Evolutionary conservation across 2,329 filamentous ascomycete species (phyloP).

Genomic region (Ophiosphaerella herpotricha): DNA sequence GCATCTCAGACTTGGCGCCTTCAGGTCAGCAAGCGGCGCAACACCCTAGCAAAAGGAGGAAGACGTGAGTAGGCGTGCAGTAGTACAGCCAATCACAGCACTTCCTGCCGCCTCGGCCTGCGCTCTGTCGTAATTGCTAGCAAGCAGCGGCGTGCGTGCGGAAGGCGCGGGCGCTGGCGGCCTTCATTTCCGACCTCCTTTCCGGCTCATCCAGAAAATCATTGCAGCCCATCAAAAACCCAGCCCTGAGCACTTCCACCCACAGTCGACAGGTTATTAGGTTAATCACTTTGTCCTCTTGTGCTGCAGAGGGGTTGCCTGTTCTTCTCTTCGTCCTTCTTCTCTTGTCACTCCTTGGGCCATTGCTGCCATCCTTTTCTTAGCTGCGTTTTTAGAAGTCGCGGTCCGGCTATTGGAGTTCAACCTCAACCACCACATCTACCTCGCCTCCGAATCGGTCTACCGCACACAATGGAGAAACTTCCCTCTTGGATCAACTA

Average conservation of each 20-base stretch:
- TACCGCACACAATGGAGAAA: conserved; percentile 49
- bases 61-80: background rate
- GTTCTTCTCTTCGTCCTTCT: conserved; percentile 24
- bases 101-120: conserved; percentile 24
- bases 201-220: conserved; percentile 34
- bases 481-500: conserved; percentile 58
- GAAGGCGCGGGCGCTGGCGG: conserved; percentile 32
- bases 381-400: conserved; percentile 2
- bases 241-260: conserved; percentile 5
- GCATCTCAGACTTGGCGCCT: conserved; percentile 9
- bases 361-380: conserved; percentile 20
- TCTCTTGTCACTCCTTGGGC: conserved; percentile 44
- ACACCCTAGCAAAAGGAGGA: conserved; percentile 3
- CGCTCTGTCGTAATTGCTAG: conserved; percentile 23
- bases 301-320: conserved; percentile 23
- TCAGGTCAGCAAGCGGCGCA: conserved; percentile 11
- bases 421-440: conserved; percentile 5
- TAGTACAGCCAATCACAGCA: conserved; percentile 20
- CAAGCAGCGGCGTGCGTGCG: conserved; percentile 26
- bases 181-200: conserved; percentile 45
- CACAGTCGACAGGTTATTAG: conserved; percentile 10
- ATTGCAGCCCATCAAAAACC: conserved; percentile 30
- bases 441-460: background rate
- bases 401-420: background rate
- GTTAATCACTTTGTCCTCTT: conserved; percentile 15